A percentile compares a stretch with the other conserved stretches of the same genome.
These are phyloP conservation scores for Cladosporium oxysporum DNA, from an alignment of 2,329 filamentous ascomycete genomes.

Conservation along the genomic window DNA sequence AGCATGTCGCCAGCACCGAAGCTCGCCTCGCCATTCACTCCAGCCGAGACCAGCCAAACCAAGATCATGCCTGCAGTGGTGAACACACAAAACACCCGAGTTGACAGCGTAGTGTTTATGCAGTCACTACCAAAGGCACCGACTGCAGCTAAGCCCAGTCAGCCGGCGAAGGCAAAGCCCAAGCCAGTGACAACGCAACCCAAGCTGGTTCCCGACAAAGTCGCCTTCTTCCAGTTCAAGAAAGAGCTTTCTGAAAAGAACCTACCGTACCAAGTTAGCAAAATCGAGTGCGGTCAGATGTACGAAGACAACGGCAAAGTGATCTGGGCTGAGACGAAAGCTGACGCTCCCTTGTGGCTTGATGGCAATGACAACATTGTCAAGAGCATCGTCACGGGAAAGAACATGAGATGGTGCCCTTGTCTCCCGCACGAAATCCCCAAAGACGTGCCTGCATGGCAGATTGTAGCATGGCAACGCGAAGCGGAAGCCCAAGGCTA, in stretches of 20 bases:
- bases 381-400: neutral
- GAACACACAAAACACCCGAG: neutral
- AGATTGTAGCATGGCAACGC: neutral
- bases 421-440: neutral
- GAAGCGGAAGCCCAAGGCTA: neutral
- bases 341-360: neutral
- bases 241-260: neutral
- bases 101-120: neutral
- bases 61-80: neutral
- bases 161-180: neutral
- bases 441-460: neutral
- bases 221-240: neutral
- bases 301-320: neutral
- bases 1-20: neutral
- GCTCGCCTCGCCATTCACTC: neutral
- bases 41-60: neutral
- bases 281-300: neutral
- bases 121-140: neutral
- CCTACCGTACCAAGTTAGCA: constrained; percentile 1
- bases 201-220: neutral
- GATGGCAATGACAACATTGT: neutral
- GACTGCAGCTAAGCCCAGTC: neutral
- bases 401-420: neutral
- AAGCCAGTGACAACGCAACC: neutral
- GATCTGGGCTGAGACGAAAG: neutral